Percentiles rank a stretch among this genome's conserved stretches.
phyloP scores from a whole-genome alignment of 2,329 filamentous ascomycete genomes.

The Pseudocercospora ulei region DNA sequence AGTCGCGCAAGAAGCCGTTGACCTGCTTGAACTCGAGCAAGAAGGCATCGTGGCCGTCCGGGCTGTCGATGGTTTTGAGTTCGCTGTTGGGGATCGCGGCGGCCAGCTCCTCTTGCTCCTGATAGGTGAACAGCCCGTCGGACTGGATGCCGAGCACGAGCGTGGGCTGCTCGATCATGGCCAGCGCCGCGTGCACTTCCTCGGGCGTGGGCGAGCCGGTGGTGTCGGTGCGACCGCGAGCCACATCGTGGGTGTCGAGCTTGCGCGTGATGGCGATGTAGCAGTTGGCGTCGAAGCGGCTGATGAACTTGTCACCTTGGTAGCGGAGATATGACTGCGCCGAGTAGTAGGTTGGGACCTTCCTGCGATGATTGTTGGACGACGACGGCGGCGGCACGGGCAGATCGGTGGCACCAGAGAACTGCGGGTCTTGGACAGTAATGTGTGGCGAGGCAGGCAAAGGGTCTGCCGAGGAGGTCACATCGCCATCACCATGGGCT shows the following conservation, averaged over 20 bases:
- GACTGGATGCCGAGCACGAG: constrained; percentile 90
- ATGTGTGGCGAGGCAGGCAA: constrained; percentile 17
- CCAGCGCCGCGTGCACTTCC: constrained; percentile 61
- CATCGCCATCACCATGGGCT: constrained; percentile 27
- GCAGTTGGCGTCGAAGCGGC: constrained; percentile 94
- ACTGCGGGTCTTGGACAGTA: constrained; percentile 40
- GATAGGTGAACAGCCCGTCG: constrained; percentile 92
- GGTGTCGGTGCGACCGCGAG: constrained; percentile 21
- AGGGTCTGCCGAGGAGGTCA: constrained; percentile 21
- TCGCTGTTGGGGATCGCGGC: constrained; percentile 66
- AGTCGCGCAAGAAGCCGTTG: constrained; percentile 74
- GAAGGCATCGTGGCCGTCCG: constrained; percentile 94
- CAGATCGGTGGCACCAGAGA: constrained; percentile 37
- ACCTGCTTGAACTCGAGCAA: constrained; percentile 95
- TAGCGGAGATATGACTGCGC: constrained; percentile 96
- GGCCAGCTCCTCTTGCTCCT: constrained; percentile 88
- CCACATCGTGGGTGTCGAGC: constrained; percentile 87
- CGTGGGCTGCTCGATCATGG: constrained; percentile 75
- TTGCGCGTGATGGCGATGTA: constrained; percentile 98
- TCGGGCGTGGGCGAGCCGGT: constrained; percentile 37
- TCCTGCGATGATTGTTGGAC: constrained; percentile 34
- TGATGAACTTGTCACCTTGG: constrained; percentile 92
- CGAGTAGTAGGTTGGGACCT: constrained; percentile 73
- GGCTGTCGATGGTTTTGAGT: constrained; percentile 79
- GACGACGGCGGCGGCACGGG: constrained; percentile 26